Evolutionary conservation across 345 rosid genomes (phyloP).

Genomic region (Pugionium cornutum): DNA sequence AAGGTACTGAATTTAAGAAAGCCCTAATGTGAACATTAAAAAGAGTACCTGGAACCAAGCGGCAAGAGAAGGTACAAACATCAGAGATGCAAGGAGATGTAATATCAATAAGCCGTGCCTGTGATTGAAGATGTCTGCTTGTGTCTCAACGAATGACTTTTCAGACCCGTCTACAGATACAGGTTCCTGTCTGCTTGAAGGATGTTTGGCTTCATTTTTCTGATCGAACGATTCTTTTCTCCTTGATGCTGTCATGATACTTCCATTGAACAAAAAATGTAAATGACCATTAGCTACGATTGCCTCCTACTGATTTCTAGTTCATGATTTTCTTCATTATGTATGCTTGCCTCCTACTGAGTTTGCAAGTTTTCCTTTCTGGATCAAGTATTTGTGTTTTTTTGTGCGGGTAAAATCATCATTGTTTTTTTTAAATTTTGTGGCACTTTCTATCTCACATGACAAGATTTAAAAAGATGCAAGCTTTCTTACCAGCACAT

Average conservation of each 20-base stretch:
- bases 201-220: constrained; percentile 43
- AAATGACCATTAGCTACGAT: constrained; percentile 36
- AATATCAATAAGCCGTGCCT: constrained; percentile 76
- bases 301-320: constrained; percentile 23
- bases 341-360: neutral
- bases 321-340: constrained; percentile 8
- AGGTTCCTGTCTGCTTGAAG: constrained; percentile 42
- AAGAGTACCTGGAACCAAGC: constrained; percentile 90
- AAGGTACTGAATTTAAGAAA: neutral
- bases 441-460: constrained; percentile 6
- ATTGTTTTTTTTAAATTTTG: neutral
- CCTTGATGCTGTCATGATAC: constrained; percentile 67
- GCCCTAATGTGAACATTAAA: neutral
- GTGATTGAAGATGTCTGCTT: constrained; percentile 80
- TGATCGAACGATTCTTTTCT: constrained; percentile 52
- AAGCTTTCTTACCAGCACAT: constrained; percentile 64
- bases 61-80: constrained; percentile 85
- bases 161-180: constrained; percentile 43
- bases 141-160: constrained; percentile 69
- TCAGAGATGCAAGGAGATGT: constrained; percentile 74
- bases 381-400: neutral
- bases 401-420: neutral
- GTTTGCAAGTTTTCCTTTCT: neutral
- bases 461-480: constrained; percentile 1
- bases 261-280: constrained; percentile 45